Conservation (phyloP, 1,284 basidiomycete species). For the Cutaneotrichosporon dermatis region DNA sequence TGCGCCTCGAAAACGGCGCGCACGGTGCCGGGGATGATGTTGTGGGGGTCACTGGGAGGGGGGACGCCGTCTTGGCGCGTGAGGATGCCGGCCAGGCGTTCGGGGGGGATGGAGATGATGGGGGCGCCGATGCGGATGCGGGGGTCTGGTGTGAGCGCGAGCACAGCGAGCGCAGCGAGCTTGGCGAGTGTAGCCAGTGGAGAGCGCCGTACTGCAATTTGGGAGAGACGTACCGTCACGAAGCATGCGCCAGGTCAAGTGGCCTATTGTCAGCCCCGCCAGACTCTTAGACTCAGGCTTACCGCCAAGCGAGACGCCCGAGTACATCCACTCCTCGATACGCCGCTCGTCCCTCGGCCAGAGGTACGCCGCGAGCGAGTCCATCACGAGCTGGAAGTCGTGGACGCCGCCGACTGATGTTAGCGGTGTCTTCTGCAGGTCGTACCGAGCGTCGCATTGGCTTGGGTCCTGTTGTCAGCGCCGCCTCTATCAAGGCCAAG, state of each 20-base stretch:
- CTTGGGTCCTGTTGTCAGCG: neutral
- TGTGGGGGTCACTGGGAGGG: conserved; percentile 30
- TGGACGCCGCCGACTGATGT: conserved; percentile 28
- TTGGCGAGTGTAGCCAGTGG: too few relatives aligned
- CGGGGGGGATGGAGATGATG: conserved; percentile 7
- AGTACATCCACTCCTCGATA: conserved; percentile 62
- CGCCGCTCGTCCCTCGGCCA: conserved; percentile 65
- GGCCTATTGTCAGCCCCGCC: neutral
- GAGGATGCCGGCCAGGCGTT: conserved; percentile 3
- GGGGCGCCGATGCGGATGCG: conserved; percentile 10
- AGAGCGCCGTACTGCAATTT: too few relatives aligned
- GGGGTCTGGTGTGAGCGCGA: conserved; percentile 34
- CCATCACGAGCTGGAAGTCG: conserved; percentile 75
- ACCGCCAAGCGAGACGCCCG: conserved; percentile 53
- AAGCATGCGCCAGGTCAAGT: conserved; percentile 12
- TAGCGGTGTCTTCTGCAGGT: neutral
- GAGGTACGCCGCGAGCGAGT: conserved; percentile 72
- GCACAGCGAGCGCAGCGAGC: too few relatives aligned
- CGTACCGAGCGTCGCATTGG: neutral
- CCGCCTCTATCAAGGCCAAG: neutral
- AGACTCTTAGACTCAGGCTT: too few relatives aligned
- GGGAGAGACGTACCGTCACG: too few relatives aligned
- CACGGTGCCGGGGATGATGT: neutral
- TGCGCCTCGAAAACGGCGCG: conserved; percentile 41
- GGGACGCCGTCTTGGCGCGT: conserved; percentile 59